These are phyloP conservation scores for Rosa persica DNA, from an alignment of 306 rosid genomes.

Conservation along the genomic window DNA sequence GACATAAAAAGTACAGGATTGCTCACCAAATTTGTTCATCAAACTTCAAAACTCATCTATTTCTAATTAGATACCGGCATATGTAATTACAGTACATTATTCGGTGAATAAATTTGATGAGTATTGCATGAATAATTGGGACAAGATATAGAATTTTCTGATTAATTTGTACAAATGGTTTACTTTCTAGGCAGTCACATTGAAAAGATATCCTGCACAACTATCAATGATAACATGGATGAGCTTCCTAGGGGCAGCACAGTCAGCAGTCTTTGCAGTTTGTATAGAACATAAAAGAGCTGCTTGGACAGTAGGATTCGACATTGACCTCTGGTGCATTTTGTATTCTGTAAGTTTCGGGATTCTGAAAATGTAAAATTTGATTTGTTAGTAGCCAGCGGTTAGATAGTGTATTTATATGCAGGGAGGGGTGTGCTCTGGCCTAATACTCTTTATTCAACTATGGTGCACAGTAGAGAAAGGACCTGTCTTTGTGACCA, in stretches of 20 bases:
- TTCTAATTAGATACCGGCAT: no score
- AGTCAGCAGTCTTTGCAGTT: conserved; percentile 62
- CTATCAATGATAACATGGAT: conserved; percentile 75
- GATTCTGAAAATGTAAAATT: not conserved
- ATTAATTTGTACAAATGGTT: not conserved
- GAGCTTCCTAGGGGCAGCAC: conserved; percentile 68
- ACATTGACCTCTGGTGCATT: conserved; percentile 64
- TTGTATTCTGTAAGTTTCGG: conserved; percentile 60
- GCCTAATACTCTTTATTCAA: conserved; percentile 53
- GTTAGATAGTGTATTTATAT: not conserved
- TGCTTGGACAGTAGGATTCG: conserved; percentile 67
- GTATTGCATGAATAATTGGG: not conserved
- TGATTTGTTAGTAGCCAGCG: not conserved
- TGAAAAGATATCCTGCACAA: conserved; percentile 82
- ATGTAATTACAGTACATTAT: not conserved
- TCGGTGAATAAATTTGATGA: not conserved
- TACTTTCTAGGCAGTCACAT: conserved; percentile 52
- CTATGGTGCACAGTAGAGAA: conserved; percentile 71
- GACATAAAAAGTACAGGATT: not conserved
- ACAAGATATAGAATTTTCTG: not conserved
- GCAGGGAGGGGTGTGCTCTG: conserved; percentile 68
- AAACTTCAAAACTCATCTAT: not conserved
- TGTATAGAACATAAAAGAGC: conserved; percentile 43
- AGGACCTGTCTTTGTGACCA: conserved; percentile 84
- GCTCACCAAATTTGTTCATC: no score